Evolutionary conservation across 73 alveolate species (phyloP).

Genomic region (Breviolum minutum): DNA sequence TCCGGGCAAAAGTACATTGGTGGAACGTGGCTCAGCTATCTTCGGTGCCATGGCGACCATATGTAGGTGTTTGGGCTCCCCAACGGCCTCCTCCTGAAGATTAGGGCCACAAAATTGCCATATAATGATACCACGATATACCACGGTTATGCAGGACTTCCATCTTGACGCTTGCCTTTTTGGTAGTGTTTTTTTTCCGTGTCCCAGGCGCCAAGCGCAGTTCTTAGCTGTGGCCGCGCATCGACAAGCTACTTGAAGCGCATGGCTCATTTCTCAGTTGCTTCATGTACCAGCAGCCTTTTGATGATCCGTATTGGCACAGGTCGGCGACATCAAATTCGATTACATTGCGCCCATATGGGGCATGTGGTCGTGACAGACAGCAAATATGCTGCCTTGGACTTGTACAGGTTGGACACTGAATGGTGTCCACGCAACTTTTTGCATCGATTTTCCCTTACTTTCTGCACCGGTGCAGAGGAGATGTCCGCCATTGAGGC

Average conservation of each 20-base stretch:
- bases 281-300: neutral
- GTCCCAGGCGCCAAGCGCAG: slow-evolving; percentile 47
- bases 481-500: neutral
- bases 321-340: slow-evolving; percentile 69
- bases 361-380: slow-evolving; percentile 42
- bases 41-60: neutral
- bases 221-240: slow-evolving; percentile 25
- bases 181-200: too few species aligned
- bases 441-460: slow-evolving; percentile 40
- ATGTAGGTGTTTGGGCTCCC: too few species aligned
- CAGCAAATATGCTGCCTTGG: slow-evolving; percentile 13
- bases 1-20: slow-evolving; percentile 56
- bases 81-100: too few species aligned
- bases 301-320: slow-evolving; percentile 36
- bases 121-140: too few species aligned
- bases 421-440: slow-evolving; percentile 56
- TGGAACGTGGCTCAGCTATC: slow-evolving; percentile 1
- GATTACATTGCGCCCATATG: slow-evolving; percentile 27
- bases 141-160: too few species aligned
- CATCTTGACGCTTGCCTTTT: too few species aligned
- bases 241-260: neutral
- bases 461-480: neutral
- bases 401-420: neutral
- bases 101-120: too few species aligned
- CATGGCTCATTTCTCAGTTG: neutral